Evolutionary conservation across 2,329 filamentous ascomycete species (phyloP), one percentile per base, ranked within the genome.

Genomic region (Clonostachys rosea): DNA sequence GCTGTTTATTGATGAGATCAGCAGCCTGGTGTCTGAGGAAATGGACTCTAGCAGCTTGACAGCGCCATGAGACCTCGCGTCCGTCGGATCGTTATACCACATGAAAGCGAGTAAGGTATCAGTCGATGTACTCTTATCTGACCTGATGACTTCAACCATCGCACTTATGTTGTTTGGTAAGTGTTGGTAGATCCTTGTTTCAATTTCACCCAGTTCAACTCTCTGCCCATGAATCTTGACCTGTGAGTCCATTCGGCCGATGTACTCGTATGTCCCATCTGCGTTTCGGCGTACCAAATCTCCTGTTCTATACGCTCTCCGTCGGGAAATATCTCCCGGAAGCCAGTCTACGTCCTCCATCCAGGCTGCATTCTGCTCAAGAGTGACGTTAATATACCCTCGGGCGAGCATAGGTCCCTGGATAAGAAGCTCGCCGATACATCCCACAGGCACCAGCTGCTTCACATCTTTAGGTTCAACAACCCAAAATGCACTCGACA

Each of bases 361-460:
- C 47, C 30, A 52, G 35, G 14, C 10, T 44, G 45, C 17, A n/a
- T 17, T 42, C 37, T 42, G 41, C 34, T 44, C 24, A 6, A 11
- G 11, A 14, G 20, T 20, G 5, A 44, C 35, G 42, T 49, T 48
- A 13, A 53, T 46, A 39, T 53, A 53, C 3, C 51, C 77, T 13
- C 72, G 66, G 18, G 75, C 77, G 14, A 83, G 71, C 20, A 74
- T 69, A 3, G 75, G 75, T 2, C 74, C 74, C 49, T 70, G 70
- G 39, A 77, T 61, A 8, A 71, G 55, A n/a, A 75, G 63, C 54
- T 75, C 71, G 16, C 70, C 71, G 4, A 56, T 30, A 3, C 43
- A 45, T 2, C 56, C 60, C 13, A 61, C 44, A 0, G 52, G 52
- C 3, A 43, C 46, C 2, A 50, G 16, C 8, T 37, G 18, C 13